Percentiles rank a stretch among this genome's conserved stretches.
phyloP scores from a whole-genome alignment of 2,329 filamentous ascomycete genomes.

The Fusarium sp. region DNA sequence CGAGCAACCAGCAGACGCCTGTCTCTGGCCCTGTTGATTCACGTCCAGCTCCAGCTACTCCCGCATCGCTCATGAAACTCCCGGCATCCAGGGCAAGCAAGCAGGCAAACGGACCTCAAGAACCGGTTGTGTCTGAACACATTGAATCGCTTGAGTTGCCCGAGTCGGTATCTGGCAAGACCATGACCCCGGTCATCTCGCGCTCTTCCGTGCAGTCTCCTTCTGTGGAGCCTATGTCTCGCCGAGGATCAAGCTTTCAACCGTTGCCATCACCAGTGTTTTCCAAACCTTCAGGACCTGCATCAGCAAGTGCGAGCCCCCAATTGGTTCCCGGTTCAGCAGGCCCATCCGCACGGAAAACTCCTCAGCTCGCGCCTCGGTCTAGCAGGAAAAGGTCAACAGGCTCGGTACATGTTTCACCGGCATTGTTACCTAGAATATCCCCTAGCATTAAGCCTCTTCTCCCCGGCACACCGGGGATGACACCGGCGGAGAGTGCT shows the following conservation, averaged over 20 bases:
- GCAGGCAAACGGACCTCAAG: slow-evolving; percentile 53
- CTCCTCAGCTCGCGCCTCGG: slow-evolving; percentile 67
- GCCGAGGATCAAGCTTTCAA: slow-evolving; percentile 65
- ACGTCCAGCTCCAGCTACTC: slow-evolving; percentile 66
- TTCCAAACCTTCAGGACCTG: slow-evolving; percentile 53
- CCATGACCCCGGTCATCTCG: slow-evolving; percentile 53
- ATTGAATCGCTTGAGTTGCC: slow-evolving; percentile 76
- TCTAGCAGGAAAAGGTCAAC: slow-evolving; percentile 78
- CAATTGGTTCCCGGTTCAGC: slow-evolving; percentile 66
- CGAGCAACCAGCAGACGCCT: slow-evolving; percentile 45
- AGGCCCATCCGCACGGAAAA: slow-evolving; percentile 62
- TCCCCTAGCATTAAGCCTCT: slow-evolving; percentile 95
- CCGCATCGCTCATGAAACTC: slow-evolving; percentile 87
- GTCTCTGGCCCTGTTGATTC: slow-evolving; percentile 37
- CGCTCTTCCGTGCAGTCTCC: slow-evolving; percentile 55
- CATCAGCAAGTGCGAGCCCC: slow-evolving; percentile 74
- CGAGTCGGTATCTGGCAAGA: slow-evolving; percentile 67
- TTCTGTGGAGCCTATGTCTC: slow-evolving; percentile 51
- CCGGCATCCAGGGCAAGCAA: slow-evolving; percentile 66
- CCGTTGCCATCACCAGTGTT: slow-evolving; percentile 63
- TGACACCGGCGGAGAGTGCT: slow-evolving; percentile 67
- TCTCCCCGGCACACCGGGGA: slow-evolving; percentile 70
- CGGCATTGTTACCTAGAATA: slow-evolving; percentile 87
- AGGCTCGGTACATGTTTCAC: slow-evolving; percentile 81
- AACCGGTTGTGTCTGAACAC: slow-evolving; percentile 60